Evolutionary conservation across 345 rosid species (phyloP).

Genomic region (Corchorus olitorius): DNA sequence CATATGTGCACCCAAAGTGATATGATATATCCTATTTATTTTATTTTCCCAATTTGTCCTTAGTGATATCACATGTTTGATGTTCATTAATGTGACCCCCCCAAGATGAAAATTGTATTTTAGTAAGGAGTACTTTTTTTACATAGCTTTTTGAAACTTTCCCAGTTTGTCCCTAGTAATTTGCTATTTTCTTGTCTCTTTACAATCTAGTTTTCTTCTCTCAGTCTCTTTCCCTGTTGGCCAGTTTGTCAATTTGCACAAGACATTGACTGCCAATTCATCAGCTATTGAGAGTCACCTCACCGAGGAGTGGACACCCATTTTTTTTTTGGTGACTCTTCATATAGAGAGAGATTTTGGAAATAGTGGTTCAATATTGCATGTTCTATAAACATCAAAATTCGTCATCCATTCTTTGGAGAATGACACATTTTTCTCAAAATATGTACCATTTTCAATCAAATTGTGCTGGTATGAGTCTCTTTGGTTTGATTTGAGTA

Average conservation of each 20-base stretch:
- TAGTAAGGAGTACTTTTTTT: neutral
- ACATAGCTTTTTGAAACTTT: constrained; percentile 10
- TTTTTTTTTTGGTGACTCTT: neutral
- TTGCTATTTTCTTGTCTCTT: constrained; percentile 23
- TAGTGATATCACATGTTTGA: constrained; percentile 35
- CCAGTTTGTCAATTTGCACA: constrained; percentile 1
- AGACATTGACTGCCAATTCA: neutral
- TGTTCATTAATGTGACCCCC: constrained; percentile 14
- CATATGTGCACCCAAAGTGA: neutral
- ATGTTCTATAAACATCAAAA: neutral
- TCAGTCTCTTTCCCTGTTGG: neutral
- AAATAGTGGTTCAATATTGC: neutral
- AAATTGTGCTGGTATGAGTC: too few relatives aligned
- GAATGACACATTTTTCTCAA: neutral
- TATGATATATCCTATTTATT: constrained; percentile 21
- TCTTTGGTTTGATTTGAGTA: too few relatives aligned
- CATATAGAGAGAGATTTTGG: neutral
- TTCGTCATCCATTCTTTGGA: too few relatives aligned
- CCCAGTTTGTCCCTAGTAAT: constrained; percentile 28
- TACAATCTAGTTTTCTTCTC: neutral
- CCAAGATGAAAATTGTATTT: constrained; percentile 12
- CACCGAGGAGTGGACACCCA: neutral
- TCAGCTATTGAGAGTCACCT: neutral
- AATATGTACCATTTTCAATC: too few relatives aligned
- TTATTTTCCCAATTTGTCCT: constrained; percentile 38